Conservation (phyloP, 2,329 filamentous ascomycete species). For the Parascedosporium putredinis region DNA sequence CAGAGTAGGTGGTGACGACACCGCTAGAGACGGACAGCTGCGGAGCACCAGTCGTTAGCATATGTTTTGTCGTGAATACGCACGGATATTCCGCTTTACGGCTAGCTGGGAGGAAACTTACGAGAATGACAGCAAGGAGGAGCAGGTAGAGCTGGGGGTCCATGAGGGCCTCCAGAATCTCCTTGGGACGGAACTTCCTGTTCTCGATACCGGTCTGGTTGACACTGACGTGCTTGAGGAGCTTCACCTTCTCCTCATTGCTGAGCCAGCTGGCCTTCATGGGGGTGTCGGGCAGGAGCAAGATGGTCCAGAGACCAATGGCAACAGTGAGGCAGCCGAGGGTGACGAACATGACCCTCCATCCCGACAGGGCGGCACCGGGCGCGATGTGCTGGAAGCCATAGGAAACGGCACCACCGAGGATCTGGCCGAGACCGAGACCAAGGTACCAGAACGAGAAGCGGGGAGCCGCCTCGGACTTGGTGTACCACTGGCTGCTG, state of each 20-base stretch:
- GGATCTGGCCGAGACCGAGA: conserved; percentile 13
- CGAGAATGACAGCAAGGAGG: conserved; percentile 30
- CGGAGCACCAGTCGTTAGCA: background rate
- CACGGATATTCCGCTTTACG: too few relatives aligned
- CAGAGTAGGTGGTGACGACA: conserved; percentile 43
- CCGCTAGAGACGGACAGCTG: conserved; percentile 33
- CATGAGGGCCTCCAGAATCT: conserved; percentile 40
- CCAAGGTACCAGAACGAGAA: conserved; percentile 9
- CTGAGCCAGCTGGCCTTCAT: conserved; percentile 11
- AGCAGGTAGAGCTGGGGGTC: conserved; percentile 54
- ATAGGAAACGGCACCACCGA: conserved; percentile 22
- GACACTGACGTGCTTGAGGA: conserved; percentile 38
- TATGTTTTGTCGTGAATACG: too few relatives aligned
- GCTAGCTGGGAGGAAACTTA: too few relatives aligned
- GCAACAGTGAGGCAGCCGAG: conserved; percentile 13
- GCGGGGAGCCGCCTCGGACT: conserved; percentile 7
- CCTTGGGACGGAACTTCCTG: conserved; percentile 36
- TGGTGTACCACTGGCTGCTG: conserved; percentile 28
- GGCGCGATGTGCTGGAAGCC: conserved; percentile 20
- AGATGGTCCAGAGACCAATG: conserved; percentile 10
- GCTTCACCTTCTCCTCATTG: conserved; percentile 29
- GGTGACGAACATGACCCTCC: conserved; percentile 15
- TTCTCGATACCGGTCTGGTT: conserved; percentile 37
- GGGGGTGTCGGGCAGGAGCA: conserved; percentile 12
- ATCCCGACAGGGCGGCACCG: conserved; percentile 13